phyloP scores from a whole-genome alignment of 176 grass and related monocot species.

The Lolium perenne region DNA sequence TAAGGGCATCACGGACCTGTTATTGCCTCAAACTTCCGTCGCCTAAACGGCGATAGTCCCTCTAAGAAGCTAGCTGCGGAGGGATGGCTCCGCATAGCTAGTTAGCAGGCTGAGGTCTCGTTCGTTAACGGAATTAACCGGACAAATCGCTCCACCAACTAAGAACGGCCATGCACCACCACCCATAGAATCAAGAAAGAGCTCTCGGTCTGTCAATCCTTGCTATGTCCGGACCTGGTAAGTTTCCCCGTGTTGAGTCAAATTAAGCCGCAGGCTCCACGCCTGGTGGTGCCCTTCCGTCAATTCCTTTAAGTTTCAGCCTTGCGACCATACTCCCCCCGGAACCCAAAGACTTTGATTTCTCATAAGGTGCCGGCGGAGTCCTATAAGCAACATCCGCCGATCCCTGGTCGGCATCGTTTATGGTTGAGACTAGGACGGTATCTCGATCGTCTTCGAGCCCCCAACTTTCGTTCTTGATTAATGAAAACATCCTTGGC shows the following conservation, averaged over 20 bases:
- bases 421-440: constrained; percentile 80
- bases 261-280: constrained; percentile 44
- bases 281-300: constrained; percentile 42
- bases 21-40: constrained; percentile 80
- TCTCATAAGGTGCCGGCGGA: constrained; percentile 70
- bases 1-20: constrained; percentile 79
- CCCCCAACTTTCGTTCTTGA: constrained; percentile 77
- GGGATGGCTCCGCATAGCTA: constrained; percentile 60
- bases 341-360: constrained; percentile 7
- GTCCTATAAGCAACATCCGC: constrained; percentile 79
- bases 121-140: constrained; percentile 75
- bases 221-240: constrained; percentile 55
- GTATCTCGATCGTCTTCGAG: constrained; percentile 73
- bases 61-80: constrained; percentile 87
- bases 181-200: constrained; percentile 71
- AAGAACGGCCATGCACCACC: constrained; percentile 55
- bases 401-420: constrained; percentile 69
- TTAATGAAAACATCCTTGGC: constrained; percentile 86
- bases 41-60: constrained; percentile 80
- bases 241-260: constrained; percentile 58
- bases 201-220: too few species aligned
- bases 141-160: constrained; percentile 62
- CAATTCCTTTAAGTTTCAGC: constrained; percentile 38
- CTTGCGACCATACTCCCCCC: constrained; percentile 8
- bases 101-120: constrained; percentile 73